Conservation (phyloP, 805 yeast species). For the Candida lessepsii region DNA sequence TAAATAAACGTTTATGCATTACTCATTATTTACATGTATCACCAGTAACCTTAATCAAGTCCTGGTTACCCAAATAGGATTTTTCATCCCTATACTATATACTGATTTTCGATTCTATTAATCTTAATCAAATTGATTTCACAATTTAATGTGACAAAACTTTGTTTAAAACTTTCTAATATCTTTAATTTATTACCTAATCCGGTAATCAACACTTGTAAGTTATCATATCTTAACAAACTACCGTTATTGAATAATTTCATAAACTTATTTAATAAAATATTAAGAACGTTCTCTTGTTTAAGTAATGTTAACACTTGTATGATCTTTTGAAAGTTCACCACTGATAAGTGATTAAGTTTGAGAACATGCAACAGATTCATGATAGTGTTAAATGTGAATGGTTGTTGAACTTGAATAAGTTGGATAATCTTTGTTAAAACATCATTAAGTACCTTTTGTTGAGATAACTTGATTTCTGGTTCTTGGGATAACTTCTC, state of each 20-base stretch:
- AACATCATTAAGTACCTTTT: conserved; percentile 7
- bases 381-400: background rate
- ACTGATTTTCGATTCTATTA: background rate
- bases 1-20: conserved; percentile 8
- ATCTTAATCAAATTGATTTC: conserved; percentile 18
- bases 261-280: conserved; percentile 24
- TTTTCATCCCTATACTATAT: background rate
- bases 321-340: conserved; percentile 25
- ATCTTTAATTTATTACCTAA: conserved; percentile 20
- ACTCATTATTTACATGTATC: conserved; percentile 8
- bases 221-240: conserved; percentile 29
- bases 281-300: conserved; percentile 23
- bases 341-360: conserved; percentile 17
- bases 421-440: conserved; percentile 5
- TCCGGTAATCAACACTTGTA: conserved; percentile 24
- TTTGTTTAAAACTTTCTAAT: conserved; percentile 22
- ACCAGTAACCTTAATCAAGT: too few relatives aligned
- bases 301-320: conserved; percentile 24
- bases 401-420: background rate
- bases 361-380: background rate
- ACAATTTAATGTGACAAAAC: conserved; percentile 26
- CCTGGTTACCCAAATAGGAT: too few relatives aligned
- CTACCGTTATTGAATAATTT: conserved; percentile 10
- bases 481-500: background rate
- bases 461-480: conserved; percentile 12